Evolutionary conservation across 768 basidiomycete species (phyloP).

Genomic region (Podaxis mareebaensis): DNA sequence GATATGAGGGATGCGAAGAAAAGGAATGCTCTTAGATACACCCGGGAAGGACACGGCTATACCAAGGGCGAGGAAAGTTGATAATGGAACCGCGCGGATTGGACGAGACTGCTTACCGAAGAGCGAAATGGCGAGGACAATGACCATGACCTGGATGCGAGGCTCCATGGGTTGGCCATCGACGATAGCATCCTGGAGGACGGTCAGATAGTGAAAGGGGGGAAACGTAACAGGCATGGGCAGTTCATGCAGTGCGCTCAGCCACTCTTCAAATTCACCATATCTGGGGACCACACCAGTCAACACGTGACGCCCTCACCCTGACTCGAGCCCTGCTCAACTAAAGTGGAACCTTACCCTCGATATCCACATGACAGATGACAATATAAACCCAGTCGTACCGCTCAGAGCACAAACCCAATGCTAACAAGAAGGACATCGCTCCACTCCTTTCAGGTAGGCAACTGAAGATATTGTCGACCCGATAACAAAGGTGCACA

Average conservation of each 20-base stretch:
- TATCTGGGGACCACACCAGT: slow-evolving; percentile 14
- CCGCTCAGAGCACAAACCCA: no score
- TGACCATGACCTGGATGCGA: slow-evolving; percentile 40
- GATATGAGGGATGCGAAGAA: slow-evolving; percentile 62
- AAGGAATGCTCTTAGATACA: slow-evolving; percentile 53
- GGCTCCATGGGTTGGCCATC: slow-evolving; percentile 15
- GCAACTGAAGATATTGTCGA: no score
- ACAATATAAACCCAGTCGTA: no score
- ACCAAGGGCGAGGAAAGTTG: slow-evolving; percentile 2
- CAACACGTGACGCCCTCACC: slow-evolving; percentile 9
- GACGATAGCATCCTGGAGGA: neutral
- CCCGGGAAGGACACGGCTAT: slow-evolving; percentile 75
- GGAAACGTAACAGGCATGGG: neutral
- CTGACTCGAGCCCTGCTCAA: no score
- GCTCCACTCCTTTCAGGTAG: no score
- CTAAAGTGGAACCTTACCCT: no score
- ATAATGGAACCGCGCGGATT: neutral
- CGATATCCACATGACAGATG: no score
- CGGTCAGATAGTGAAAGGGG: neutral
- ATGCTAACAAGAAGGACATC: no score
- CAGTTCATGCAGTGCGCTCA: neutral
- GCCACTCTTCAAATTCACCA: neutral
- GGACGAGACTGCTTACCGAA: slow-evolving; percentile 46
- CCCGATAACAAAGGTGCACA: no score
- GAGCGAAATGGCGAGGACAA: slow-evolving; percentile 63